Percentiles rank a stretch among this genome's conserved stretches.
Conservation (phyloP, 441 rosid species). For the Omphalea diandra region DNA sequence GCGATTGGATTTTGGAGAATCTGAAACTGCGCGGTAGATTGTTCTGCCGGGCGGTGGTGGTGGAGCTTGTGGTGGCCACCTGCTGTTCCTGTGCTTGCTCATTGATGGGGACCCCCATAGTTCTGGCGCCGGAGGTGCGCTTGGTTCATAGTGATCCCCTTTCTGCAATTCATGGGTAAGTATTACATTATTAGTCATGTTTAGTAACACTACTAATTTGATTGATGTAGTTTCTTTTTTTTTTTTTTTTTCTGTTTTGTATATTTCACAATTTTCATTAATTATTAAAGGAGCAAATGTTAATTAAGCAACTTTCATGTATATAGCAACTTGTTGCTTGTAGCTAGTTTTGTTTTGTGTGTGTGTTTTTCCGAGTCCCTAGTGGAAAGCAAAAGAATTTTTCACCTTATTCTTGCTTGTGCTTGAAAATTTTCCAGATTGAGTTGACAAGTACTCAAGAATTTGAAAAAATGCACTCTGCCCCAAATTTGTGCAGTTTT, state of each 20-base stretch:
- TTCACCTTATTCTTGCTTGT: constrained; percentile 22
- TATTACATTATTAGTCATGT: too few species aligned
- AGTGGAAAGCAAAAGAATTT: too few species aligned
- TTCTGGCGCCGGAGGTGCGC: constrained; percentile 22
- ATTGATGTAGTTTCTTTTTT: too few species aligned
- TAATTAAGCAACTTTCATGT: too few species aligned
- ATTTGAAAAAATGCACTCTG: constrained; percentile 51
- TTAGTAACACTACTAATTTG: too few species aligned
- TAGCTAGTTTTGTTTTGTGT: constrained; percentile 2
- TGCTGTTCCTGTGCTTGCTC: constrained; percentile 31
- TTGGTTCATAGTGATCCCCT: constrained; percentile 23
- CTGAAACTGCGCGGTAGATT: constrained; percentile 30
- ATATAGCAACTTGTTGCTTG: constrained; percentile 14
- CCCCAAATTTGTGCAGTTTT: constrained; percentile 46
- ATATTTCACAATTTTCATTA: too few species aligned
- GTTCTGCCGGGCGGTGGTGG: constrained; percentile 26
- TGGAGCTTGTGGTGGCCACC: constrained; percentile 37
- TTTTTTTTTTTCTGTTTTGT: too few species aligned
- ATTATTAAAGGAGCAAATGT: too few species aligned
- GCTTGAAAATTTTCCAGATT: constrained; percentile 38
- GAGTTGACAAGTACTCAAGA: constrained; percentile 48
- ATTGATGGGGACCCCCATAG: constrained; percentile 1
- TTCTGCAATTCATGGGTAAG: constrained; percentile 30
- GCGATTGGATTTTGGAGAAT: constrained; percentile 29
- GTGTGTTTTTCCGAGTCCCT: background rate